phyloP scores from a whole-genome alignment of 352 stramenopile genomes.

The Peronosclerospora sorghi region DNA sequence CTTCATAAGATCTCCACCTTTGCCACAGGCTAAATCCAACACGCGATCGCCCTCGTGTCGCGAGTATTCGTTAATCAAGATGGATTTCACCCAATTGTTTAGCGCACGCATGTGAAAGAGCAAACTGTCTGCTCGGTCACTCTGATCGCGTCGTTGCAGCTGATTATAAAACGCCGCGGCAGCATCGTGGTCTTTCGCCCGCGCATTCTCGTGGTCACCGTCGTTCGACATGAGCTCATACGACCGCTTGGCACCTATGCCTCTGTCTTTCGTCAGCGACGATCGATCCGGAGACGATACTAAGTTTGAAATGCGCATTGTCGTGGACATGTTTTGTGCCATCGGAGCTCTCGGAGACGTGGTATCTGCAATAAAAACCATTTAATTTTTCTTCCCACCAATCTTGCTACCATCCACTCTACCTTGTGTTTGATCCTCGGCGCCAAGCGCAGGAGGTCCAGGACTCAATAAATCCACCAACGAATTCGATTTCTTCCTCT shows the following conservation, averaged over 20 bases:
- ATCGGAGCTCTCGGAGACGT: slow-evolving; percentile 10
- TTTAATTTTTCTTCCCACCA: background rate
- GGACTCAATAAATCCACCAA: slow-evolving; percentile 66
- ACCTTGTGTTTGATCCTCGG: slow-evolving; percentile 24
- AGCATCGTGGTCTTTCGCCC: slow-evolving; percentile 42
- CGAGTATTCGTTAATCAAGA: slow-evolving; percentile 88
- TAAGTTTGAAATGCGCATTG: slow-evolving; percentile 55
- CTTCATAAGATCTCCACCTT: slow-evolving; percentile 97
- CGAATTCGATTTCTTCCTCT: slow-evolving; percentile 67
- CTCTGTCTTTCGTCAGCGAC: slow-evolving; percentile 1
- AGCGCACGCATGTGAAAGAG: slow-evolving; percentile 96
- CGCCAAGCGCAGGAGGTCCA: slow-evolving; percentile 25
- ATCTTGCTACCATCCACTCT: background rate
- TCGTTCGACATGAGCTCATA: slow-evolving; percentile 48
- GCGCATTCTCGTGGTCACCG: slow-evolving; percentile 4
- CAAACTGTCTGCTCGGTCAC: slow-evolving; percentile 76
- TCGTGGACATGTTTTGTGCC: slow-evolving; percentile 1
- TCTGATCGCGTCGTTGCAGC: slow-evolving; percentile 57
- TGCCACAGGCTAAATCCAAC: slow-evolving; percentile 96
- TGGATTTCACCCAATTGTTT: slow-evolving; percentile 99
- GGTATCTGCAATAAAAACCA: slow-evolving; percentile 1
- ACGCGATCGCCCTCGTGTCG: slow-evolving; percentile 75
- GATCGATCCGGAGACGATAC: slow-evolving; percentile 22
- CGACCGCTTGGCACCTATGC: slow-evolving; percentile 27
- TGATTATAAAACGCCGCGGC: slow-evolving; percentile 81